These are phyloP conservation scores for Hyaloscypha variabilis DNA, from an alignment of 495 filamentous ascomycete genomes.

Conservation along the genomic window DNA sequence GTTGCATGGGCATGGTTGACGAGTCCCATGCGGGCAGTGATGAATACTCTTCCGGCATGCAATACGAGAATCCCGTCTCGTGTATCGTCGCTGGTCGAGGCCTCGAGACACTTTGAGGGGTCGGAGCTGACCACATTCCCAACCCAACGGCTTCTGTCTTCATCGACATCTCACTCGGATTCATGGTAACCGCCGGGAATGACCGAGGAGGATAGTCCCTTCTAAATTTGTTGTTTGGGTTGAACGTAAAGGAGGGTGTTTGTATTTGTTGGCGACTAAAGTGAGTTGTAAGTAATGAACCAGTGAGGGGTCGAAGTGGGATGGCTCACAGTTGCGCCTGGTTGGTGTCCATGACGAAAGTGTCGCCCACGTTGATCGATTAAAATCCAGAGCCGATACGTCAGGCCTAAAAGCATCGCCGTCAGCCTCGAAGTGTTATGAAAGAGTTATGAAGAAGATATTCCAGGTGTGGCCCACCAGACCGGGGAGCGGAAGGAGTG, in stretches of 20 bases:
- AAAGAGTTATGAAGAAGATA: constrained; percentile 24
- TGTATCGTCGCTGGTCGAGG: constrained; percentile 59
- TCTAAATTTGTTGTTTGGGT: constrained; percentile 33
- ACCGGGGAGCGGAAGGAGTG: constrained; percentile 16
- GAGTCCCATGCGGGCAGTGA: constrained; percentile 57
- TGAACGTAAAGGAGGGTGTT: constrained; percentile 34
- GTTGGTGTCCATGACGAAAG: constrained; percentile 33
- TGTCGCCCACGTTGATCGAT: constrained; percentile 26
- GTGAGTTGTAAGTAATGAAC: constrained; percentile 18
- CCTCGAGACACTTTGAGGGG: constrained; percentile 22
- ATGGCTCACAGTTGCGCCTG: constrained; percentile 33
- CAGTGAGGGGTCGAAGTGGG: constrained; percentile 9
- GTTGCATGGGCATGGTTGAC: constrained; percentile 51
- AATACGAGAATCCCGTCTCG: constrained; percentile 58
- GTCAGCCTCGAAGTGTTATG: constrained; percentile 29
- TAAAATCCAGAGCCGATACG: constrained; percentile 15
- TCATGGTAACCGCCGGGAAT: constrained; percentile 33
- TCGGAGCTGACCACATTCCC: constrained; percentile 34
- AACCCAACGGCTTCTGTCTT: constrained; percentile 28
- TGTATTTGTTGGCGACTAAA: constrained; percentile 32
- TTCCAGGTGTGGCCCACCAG: constrained; percentile 19
- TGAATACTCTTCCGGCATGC: constrained; percentile 52
- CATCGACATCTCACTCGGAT: constrained; percentile 30
- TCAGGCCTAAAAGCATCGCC: constrained; percentile 24
- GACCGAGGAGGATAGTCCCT: constrained; percentile 34